A percentile compares a stretch with the other conserved stretches of the same genome.
Conservation (phyloP, 805 yeast species). For the Candida succiphila region DNA sequence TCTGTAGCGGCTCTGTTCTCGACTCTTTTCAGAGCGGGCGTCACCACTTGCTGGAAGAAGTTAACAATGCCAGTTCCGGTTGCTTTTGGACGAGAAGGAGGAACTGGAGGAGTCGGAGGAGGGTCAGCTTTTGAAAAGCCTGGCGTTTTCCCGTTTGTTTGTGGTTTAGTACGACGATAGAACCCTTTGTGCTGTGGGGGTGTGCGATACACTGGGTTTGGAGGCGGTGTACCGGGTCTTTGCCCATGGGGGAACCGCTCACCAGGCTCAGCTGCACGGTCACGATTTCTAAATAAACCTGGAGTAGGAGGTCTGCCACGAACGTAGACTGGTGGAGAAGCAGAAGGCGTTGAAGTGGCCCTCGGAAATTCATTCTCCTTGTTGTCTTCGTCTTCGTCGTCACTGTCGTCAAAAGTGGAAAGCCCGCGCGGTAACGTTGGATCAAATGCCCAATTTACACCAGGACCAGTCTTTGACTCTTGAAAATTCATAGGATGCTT, state of each 20-base stretch:
- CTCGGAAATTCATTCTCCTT: constrained; percentile 2
- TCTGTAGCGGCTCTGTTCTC: constrained; percentile 40
- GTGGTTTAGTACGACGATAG: too few relatives aligned
- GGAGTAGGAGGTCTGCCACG: too few relatives aligned
- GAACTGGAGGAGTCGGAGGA: neutral
- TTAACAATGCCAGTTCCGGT: neutral
- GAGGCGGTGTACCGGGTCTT: too few relatives aligned
- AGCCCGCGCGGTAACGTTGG: constrained; percentile 2
- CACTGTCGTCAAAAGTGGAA: constrained; percentile 8
- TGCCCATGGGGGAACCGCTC: too few relatives aligned
- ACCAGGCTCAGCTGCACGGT: too few relatives aligned
- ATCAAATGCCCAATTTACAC: constrained; percentile 15
- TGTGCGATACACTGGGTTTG: too few relatives aligned
- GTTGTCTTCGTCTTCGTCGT: constrained; percentile 9
- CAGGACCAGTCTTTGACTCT: constrained; percentile 14
- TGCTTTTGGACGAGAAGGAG: constrained; percentile 7
- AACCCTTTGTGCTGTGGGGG: too few relatives aligned
- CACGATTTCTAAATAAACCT: too few relatives aligned
- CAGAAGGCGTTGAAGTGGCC: too few relatives aligned
- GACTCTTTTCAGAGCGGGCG: constrained; percentile 36
- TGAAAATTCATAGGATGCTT: constrained; percentile 23
- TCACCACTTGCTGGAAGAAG: neutral
- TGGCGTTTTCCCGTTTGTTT: too few relatives aligned
- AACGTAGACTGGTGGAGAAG: too few relatives aligned
- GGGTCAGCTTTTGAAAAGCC: constrained; percentile 1